Conservation (phyloP, 768 basidiomycete species). For the Lyophyllum semitale region DNA sequence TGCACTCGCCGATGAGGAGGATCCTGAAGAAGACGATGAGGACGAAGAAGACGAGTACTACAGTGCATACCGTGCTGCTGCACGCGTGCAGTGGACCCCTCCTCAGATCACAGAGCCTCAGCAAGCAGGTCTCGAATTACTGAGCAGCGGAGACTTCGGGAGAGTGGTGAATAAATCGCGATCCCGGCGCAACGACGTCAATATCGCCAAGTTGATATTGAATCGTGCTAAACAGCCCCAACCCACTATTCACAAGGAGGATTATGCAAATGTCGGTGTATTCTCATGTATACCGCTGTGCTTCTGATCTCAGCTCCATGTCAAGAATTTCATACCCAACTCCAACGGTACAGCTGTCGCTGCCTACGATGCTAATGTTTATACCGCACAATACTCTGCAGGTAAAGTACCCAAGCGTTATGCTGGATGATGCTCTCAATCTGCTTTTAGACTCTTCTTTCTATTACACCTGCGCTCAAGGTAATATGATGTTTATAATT, state of each 20-base stretch:
- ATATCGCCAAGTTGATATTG: constrained; percentile 50
- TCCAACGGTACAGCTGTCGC: constrained; percentile 80
- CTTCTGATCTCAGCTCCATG: neutral
- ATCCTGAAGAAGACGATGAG: constrained; percentile 27
- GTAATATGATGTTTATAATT: constrained; percentile 33
- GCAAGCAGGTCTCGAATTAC: constrained; percentile 60
- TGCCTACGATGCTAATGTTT: constrained; percentile 70
- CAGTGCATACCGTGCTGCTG: constrained; percentile 25
- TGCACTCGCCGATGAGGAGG: constrained; percentile 9
- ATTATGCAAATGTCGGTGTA: constrained; percentile 51
- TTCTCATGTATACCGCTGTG: neutral
- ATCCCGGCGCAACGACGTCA: constrained; percentile 41
- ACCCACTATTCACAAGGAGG: constrained; percentile 46
- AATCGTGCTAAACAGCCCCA: constrained; percentile 39
- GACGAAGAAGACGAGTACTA: constrained; percentile 42
- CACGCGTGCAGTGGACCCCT: constrained; percentile 25
- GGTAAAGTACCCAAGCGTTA: constrained; percentile 38
- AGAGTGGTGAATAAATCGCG: constrained; percentile 53
- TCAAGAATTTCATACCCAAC: constrained; percentile 75
- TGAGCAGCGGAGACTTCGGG: constrained; percentile 83
- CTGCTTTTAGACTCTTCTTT: constrained; percentile 73
- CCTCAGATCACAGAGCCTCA: constrained; percentile 55
- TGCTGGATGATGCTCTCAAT: constrained; percentile 8
- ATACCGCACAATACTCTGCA: constrained; percentile 82
- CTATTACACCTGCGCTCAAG: constrained; percentile 91